Evolutionary conservation across 176 grass and related monocot species (phyloP).

Genomic region (Cenchrus fungigraminus): DNA sequence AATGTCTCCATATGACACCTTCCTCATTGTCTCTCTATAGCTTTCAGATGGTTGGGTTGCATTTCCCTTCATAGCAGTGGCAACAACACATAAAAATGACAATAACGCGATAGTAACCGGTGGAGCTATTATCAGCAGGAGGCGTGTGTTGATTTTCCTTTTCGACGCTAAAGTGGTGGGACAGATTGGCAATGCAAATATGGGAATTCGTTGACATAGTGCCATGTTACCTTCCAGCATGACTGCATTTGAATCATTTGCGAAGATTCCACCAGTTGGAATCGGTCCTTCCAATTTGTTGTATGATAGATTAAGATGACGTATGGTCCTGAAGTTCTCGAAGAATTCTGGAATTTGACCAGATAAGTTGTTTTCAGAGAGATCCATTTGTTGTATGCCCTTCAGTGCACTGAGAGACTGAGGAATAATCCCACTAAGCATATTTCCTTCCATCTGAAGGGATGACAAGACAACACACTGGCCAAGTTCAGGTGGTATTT

Average conservation of each 20-base stretch:
- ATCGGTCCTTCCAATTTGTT: constrained; percentile 36
- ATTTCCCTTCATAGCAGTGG: constrained; percentile 19
- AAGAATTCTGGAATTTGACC: constrained; percentile 27
- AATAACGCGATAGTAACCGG: neutral
- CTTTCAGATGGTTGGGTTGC: neutral
- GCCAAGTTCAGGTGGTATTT: constrained; percentile 10
- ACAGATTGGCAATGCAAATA: constrained; percentile 36
- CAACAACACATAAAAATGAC: neutral
- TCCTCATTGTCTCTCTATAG: constrained; percentile 29
- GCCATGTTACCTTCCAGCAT: constrained; percentile 31
- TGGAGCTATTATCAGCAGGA: constrained; percentile 31
- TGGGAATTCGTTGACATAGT: constrained; percentile 1
- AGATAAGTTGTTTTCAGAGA: constrained; percentile 31
- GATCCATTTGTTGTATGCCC: constrained; percentile 10
- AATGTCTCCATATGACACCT: constrained; percentile 36
- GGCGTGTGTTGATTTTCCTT: constrained; percentile 2
- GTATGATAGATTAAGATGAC: constrained; percentile 37
- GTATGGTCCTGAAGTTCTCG: neutral
- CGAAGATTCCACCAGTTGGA: constrained; percentile 19
- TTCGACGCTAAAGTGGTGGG: neutral
- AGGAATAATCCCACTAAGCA: constrained; percentile 26
- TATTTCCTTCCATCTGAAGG: constrained; percentile 29
- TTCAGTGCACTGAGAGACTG: neutral
- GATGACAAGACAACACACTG: neutral
- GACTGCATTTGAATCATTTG: neutral